A percentile compares a stretch with the other conserved stretches of the same genome.
These are phyloP conservation scores for Trifolium fragiferum DNA, from an alignment of 306 rosid species.

Conservation along the genomic window DNA sequence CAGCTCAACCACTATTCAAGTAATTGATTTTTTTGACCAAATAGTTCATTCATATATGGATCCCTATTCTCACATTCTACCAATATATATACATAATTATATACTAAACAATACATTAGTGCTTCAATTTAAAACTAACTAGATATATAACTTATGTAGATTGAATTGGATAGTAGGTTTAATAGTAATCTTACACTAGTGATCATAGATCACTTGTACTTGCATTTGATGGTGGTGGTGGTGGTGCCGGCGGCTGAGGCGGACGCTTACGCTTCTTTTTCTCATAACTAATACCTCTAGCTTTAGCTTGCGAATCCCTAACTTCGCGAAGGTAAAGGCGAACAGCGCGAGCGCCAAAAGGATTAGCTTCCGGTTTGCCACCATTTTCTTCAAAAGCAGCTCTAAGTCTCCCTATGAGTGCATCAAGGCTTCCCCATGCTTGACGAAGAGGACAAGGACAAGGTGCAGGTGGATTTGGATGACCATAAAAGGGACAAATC, in stretches of 20 bases:
- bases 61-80: too few relatives aligned
- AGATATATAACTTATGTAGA: background rate
- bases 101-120: too few relatives aligned
- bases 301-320: conserved; percentile 79
- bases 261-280: conserved; percentile 84
- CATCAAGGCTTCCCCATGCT: conserved; percentile 93
- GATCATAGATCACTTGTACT: conserved; percentile 12
- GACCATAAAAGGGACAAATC: conserved; percentile 79
- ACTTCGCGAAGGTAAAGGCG: conserved; percentile 81
- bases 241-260: conserved; percentile 34
- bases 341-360: conserved; percentile 82
- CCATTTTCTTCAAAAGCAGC: conserved; percentile 91
- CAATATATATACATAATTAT: too few relatives aligned
- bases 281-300: conserved; percentile 82
- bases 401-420: conserved; percentile 81
- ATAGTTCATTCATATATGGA: too few relatives aligned
- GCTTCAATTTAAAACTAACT: too few relatives aligned
- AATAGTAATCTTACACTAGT: background rate
- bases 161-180: background rate
- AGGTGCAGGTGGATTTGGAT: conserved; percentile 79
- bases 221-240: conserved; percentile 38
- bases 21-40: too few relatives aligned
- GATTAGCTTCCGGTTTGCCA: conserved; percentile 62
- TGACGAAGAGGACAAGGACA: conserved; percentile 86
- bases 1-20: too few relatives aligned